Evolutionary conservation across 1,284 basidiomycete genomes (phyloP).

Genomic region (Irpex lacteus): DNA sequence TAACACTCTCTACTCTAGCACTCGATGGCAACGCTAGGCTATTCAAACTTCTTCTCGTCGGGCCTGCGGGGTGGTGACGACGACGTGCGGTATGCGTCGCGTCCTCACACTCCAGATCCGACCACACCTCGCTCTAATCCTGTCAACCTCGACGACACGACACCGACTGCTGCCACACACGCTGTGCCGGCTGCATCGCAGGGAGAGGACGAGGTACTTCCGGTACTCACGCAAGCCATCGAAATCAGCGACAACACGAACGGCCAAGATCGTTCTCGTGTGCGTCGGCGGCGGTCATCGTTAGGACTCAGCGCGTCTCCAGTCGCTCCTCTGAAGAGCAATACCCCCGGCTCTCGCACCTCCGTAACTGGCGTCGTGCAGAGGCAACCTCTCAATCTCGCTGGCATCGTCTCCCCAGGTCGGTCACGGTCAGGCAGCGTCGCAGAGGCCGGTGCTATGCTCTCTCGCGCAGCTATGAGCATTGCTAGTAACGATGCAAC

Average conservation of each 20-base stretch:
- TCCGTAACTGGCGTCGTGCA: conserved; percentile 16
- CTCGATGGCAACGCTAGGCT: conserved; percentile 38
- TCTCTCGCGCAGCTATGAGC: conserved; percentile 10
- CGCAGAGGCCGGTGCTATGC: conserved; percentile 15
- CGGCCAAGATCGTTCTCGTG: conserved; percentile 18
- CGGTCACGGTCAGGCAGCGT: conserved; percentile 27
- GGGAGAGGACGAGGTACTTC: conserved; percentile 16
- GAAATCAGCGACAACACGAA: conserved; percentile 3
- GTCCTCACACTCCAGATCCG: conserved; percentile 31
- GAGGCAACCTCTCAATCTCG: conserved; percentile 13
- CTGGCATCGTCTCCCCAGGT: conserved; percentile 1
- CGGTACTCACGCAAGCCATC: conserved; percentile 11
- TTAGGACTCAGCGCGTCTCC: conserved; percentile 25
- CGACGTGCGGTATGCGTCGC: conserved; percentile 8
- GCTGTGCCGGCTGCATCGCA: conserved; percentile 5
- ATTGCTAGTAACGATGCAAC: conserved; percentile 11
- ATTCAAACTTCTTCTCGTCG: conserved; percentile 61
- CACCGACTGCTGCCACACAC: conserved; percentile 30
- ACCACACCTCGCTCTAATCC: conserved; percentile 29
- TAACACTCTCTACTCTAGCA: neutral
- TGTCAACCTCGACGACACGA: conserved; percentile 32
- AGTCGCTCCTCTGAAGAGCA: conserved; percentile 23
- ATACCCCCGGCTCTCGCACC: conserved; percentile 14
- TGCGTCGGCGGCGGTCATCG: conserved; percentile 29
- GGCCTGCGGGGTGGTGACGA: conserved; percentile 49